Conservation (phyloP, 2,329 filamentous ascomycete genomes). For the Colletotrichum lupini region DNA sequence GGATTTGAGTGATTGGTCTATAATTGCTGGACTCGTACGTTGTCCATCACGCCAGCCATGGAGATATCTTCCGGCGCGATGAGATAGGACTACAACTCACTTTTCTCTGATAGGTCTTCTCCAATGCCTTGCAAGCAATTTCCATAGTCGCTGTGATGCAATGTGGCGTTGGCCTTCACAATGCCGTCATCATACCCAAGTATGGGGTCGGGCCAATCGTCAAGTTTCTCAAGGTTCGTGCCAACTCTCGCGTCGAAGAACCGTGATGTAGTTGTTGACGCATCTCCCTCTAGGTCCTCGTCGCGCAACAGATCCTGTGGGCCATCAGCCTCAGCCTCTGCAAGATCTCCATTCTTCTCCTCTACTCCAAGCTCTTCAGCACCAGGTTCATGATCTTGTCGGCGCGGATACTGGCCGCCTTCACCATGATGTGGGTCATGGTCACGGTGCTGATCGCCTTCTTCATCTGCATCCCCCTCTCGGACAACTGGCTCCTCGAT, state of each 20-base stretch:
- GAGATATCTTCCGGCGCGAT: neutral
- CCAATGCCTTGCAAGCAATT: conserved; percentile 21
- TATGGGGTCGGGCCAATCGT: conserved; percentile 23
- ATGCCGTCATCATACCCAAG: conserved; percentile 25
- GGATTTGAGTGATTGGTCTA: conserved; percentile 29
- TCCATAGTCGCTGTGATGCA: conserved; percentile 30
- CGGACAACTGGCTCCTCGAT: conserved; percentile 46
- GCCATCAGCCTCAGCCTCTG: conserved; percentile 42
- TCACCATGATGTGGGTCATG: conserved; percentile 42
- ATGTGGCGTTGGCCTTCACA: conserved; percentile 23
- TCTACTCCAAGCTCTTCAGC: conserved; percentile 44
- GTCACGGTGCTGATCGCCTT: conserved; percentile 44
- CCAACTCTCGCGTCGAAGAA: neutral
- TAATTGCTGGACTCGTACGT: conserved; percentile 19
- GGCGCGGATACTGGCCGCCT: conserved; percentile 39
- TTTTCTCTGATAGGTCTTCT: conserved; percentile 11
- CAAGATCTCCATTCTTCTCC: conserved; percentile 45
- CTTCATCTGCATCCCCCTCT: conserved; percentile 50
- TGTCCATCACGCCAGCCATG: neutral
- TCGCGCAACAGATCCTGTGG: conserved; percentile 46
- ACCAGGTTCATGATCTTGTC: conserved; percentile 40
- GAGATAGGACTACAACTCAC: neutral
- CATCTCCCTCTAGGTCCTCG: conserved; percentile 26
- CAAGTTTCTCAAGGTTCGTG: conserved; percentile 28
- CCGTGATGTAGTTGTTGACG: neutral